Evolutionary conservation across 2,329 filamentous ascomycete species (phyloP).

Genomic region (Aspergillus pseudotamarii): DNA sequence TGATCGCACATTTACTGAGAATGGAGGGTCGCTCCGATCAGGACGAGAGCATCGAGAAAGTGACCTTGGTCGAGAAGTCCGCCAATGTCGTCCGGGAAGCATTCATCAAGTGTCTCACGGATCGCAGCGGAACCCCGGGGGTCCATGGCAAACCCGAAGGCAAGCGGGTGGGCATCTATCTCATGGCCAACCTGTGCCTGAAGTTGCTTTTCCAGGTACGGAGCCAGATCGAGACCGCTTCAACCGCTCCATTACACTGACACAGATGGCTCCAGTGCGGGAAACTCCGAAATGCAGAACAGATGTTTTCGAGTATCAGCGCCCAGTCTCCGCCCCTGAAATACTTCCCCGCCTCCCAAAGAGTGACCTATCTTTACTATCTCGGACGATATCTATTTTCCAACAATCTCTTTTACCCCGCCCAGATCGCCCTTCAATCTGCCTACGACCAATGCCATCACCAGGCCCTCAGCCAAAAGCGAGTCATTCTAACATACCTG

Average conservation of each 20-base stretch:
- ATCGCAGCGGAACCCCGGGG: constrained; percentile 67
- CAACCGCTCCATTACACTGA: background rate
- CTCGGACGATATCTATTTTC: constrained; percentile 87
- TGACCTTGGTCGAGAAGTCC: constrained; percentile 82
- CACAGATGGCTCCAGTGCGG: constrained; percentile 58
- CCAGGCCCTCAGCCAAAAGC: constrained; percentile 66
- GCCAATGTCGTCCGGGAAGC: constrained; percentile 88
- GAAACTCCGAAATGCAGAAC: constrained; percentile 80
- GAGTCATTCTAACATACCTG: constrained; percentile 79
- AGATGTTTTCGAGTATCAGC: constrained; percentile 86
- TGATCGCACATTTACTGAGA: constrained; percentile 66
- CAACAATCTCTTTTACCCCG: constrained; percentile 79
- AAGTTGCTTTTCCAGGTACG: constrained; percentile 81
- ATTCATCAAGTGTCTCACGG: constrained; percentile 86
- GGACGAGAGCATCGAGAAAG: constrained; percentile 67
- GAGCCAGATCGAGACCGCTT: background rate
- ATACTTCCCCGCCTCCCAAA: constrained; percentile 81
- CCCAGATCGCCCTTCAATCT: constrained; percentile 72
- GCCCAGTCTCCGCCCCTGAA: constrained; percentile 78
- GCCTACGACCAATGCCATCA: constrained; percentile 76
- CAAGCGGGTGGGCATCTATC: constrained; percentile 85
- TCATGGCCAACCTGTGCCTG: constrained; percentile 86
- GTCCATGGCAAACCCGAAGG: constrained; percentile 71
- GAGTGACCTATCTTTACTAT: constrained; percentile 93
- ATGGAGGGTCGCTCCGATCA: constrained; percentile 48